Percentiles rank a stretch among this genome's conserved stretches.
Conservation (phyloP, 179 eudicot species). For the Nepenthes alata region DNA sequence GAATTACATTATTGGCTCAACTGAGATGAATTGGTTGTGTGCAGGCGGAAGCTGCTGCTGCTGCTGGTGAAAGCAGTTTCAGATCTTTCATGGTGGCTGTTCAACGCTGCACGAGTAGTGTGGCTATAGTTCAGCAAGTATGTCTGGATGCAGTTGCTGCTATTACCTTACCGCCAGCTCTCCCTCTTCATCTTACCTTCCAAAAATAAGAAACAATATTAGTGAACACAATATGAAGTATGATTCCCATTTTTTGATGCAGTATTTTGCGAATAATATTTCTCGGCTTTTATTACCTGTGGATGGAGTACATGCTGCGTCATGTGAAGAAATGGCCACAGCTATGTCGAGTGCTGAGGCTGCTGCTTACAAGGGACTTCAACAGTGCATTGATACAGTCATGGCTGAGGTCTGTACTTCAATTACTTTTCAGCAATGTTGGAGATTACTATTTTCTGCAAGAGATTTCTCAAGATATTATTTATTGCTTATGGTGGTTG, state of each 20-base stretch:
- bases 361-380: constrained; percentile 93
- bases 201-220: too few species aligned
- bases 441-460: too few species aligned
- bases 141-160: constrained; percentile 17
- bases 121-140: constrained; percentile 95
- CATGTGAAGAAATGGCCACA: constrained; percentile 91
- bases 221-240: background rate
- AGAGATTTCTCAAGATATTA: background rate
- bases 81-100: constrained; percentile 98
- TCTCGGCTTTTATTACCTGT: constrained; percentile 85
- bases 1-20: constrained; percentile 2
- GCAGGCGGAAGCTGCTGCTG: constrained; percentile 99
- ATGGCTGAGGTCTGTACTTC: constrained; percentile 83
- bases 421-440: background rate
- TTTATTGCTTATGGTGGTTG: background rate
- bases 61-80: constrained; percentile 98
- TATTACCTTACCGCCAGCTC: background rate
- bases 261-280: constrained; percentile 83
- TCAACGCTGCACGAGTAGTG: constrained; percentile 94
- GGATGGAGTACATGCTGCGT: constrained; percentile 96
- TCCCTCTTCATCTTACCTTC: background rate
- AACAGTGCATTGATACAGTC: constrained; percentile 95
- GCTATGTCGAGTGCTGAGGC: constrained; percentile 95
- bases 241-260: constrained; percentile 9
- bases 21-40: constrained; percentile 11